Base-by-base conservation (phyloP, 345 rosid species). In the Bretschneidera sinensis region DNA sequence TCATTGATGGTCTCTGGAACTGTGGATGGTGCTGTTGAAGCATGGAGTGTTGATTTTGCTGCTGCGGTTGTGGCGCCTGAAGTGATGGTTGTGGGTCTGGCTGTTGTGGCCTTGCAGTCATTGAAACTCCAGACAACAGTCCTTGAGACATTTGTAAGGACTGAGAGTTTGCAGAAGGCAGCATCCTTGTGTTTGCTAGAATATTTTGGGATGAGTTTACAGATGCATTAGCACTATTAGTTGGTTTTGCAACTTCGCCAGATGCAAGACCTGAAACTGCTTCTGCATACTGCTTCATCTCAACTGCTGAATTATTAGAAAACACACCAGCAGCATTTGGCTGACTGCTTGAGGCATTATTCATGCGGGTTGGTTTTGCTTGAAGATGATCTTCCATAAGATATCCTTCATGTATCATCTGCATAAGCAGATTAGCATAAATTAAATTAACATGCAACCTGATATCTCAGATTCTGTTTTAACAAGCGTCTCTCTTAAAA, bases 131-230 rank as follows among this genome's bases (percentile, higher is more conserved):
- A 43, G 96, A 65, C 45, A 84, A 9, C 51, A 71, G 64, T 61
- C 94, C 91, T 76, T 87, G 88, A 60, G 96, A 79, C 80, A 84
- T 87, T 62, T 81, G 97, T 63, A 79, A 65, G 51, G 83, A 68
- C 73, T 88, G 96, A 49, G 84, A 69, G 64, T 79, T 94, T 63
- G 86, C 79, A 59, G 89, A 78, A 66, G 91, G 92, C 52, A 81
- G 75, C 85, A 83, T 82, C 76, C 99, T 83, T 39, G 83, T 60
- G 62, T 76, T 85, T 48, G 80, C 79, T 51, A 72, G 69, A 54
- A 71, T 60, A 75, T 70, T 85, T 59, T 79, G 84, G 35, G 86
- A 58, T 1, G 89, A 50, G 70, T 65, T 76, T 14, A 75, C 22
- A 51, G 92, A 71, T 20, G 71, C 64, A 65, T 67, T 84, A 62